Percentiles rank a stretch among this genome's conserved stretches.
phyloP scores from a whole-genome alignment of 768 basidiomycete genomes.

The Stropharia rugosoannulata region DNA sequence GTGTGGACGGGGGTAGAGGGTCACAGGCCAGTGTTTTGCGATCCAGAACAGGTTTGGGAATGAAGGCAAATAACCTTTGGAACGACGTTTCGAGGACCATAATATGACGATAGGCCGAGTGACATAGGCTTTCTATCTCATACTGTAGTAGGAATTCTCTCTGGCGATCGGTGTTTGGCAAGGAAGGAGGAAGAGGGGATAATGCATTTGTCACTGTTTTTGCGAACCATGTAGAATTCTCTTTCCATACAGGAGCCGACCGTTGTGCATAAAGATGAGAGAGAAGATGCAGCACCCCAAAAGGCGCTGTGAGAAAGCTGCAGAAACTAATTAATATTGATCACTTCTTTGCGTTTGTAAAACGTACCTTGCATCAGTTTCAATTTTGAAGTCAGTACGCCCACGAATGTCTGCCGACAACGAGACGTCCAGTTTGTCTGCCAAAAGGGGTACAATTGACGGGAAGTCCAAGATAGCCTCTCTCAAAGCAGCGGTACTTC shows the following conservation, averaged over 20 bases:
- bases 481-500: conserved; percentile 66
- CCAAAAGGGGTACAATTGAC: conserved; percentile 75
- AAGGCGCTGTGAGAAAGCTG: conserved; percentile 38
- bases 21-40: conserved; percentile 74
- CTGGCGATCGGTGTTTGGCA: conserved; percentile 33
- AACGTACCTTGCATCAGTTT: conserved; percentile 64
- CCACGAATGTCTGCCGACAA: conserved; percentile 57
- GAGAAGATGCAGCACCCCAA: conserved; percentile 68
- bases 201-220: conserved; percentile 49
- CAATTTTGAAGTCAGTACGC: conserved; percentile 66
- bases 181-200: conserved; percentile 30
- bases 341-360: neutral
- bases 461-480: conserved; percentile 81
- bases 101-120: conserved; percentile 72
- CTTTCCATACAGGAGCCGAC: conserved; percentile 81
- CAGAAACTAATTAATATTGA: neutral
- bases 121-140: conserved; percentile 35
- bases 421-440: conserved; percentile 79
- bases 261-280: conserved; percentile 88
- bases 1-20: conserved; percentile 74
- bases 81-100: conserved; percentile 69
- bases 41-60: conserved; percentile 56
- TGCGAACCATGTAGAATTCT: conserved; percentile 68
- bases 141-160: conserved; percentile 39
- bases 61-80: conserved; percentile 64